Percentiles rank a stretch among this genome's conserved stretches.
These are phyloP conservation scores for Trichoderma gracile DNA, from an alignment of 2,329 filamentous ascomycete species.

Conservation along the genomic window DNA sequence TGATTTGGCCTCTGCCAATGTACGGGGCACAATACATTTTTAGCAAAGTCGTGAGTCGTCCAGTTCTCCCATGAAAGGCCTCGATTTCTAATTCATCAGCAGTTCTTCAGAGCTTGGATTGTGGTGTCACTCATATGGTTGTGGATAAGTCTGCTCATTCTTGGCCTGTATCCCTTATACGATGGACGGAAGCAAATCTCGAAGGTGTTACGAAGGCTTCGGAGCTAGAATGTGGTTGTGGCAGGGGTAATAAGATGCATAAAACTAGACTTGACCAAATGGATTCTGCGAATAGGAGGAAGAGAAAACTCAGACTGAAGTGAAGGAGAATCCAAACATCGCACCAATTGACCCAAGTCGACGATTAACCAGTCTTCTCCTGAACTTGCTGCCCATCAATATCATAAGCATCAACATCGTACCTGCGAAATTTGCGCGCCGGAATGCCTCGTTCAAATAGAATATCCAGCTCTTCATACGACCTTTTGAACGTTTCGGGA, in stretches of 20 bases:
- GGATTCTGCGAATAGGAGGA: too few species aligned
- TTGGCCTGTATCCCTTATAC: conserved; percentile 10
- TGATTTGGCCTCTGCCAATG: conserved; percentile 21
- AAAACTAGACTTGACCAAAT: too few species aligned
- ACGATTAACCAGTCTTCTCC: not conserved
- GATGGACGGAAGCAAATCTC: conserved; percentile 4
- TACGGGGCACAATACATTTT: conserved; percentile 16
- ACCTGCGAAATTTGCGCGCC: conserved; percentile 38
- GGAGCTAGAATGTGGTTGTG: not conserved
- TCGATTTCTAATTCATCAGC: not conserved
- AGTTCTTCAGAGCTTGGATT: conserved; percentile 17
- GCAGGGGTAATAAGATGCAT: not conserved
- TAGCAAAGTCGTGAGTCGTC: conserved; percentile 2
- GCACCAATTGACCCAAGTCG: not conserved
- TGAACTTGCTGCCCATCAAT: not conserved
- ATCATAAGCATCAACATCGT: conserved; percentile 10
- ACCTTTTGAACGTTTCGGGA: conserved; percentile 55
- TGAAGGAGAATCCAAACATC: not conserved
- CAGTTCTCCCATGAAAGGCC: not conserved
- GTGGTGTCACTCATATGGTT: conserved; percentile 16
- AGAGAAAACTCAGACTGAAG: not conserved
- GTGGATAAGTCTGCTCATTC: conserved; percentile 5
- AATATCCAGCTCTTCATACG: conserved; percentile 45
- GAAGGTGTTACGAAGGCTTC: not conserved
- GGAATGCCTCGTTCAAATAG: conserved; percentile 37